These are phyloP conservation scores for Carex littledalei DNA, from an alignment of 176 grass and related monocot genomes.

Conservation along the genomic window DNA sequence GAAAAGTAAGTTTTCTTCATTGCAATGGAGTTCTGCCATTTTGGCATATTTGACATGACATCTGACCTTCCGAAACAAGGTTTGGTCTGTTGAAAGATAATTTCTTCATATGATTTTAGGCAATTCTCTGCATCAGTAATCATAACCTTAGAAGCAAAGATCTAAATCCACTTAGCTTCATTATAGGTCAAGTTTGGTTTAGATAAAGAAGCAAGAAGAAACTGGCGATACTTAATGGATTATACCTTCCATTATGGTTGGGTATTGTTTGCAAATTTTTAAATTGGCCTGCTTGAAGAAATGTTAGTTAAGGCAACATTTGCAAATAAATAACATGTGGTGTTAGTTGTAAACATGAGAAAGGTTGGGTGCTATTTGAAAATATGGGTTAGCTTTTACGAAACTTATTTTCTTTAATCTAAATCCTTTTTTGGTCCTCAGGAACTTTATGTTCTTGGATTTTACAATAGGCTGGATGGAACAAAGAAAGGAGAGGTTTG, in stretches of 20 bases:
- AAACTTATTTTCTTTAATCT: constrained; percentile 5
- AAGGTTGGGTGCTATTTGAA: background rate
- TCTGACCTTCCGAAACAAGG: too few relatives aligned
- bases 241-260: background rate
- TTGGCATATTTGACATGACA: too few relatives aligned
- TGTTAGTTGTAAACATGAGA: constrained; percentile 1
- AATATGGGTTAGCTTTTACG: too few relatives aligned
- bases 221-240: background rate
- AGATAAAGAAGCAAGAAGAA: background rate
- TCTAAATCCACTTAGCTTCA: too few relatives aligned
- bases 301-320: background rate
- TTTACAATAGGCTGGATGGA: constrained; percentile 73
- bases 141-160: too few relatives aligned
- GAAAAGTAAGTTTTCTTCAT: too few relatives aligned
- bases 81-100: too few relatives aligned
- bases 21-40: too few relatives aligned
- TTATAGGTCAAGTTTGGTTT: too few relatives aligned
- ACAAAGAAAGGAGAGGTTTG: constrained; percentile 91
- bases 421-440: constrained; percentile 30
- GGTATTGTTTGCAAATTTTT: background rate
- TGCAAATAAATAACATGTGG: background rate
- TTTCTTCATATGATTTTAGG: too few relatives aligned
- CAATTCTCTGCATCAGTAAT: too few relatives aligned
- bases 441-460: constrained; percentile 65
- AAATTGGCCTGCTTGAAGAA: background rate